Conservation (phyloP, 352 stramenopile species). For the Pythium insidiosum region DNA sequence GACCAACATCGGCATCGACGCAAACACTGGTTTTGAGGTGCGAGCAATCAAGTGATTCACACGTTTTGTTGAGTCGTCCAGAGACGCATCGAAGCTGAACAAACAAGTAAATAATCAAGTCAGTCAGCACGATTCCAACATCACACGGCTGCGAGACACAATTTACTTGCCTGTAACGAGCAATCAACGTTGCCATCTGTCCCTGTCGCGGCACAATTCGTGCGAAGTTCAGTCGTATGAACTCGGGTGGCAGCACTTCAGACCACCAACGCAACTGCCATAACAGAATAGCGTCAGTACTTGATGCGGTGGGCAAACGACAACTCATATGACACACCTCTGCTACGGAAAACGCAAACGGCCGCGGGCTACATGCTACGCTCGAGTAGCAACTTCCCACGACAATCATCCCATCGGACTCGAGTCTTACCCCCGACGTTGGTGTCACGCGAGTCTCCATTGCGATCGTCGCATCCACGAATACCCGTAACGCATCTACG, state of each 20-base stretch:
- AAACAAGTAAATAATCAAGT: constrained; percentile 1
- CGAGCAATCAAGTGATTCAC: neutral
- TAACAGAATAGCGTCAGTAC: neutral
- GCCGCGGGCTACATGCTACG: constrained; percentile 20
- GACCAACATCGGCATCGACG: neutral
- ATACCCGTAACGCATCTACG: constrained; percentile 3
- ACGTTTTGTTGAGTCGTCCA: neutral
- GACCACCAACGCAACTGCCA: constrained; percentile 20
- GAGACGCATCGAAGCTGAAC: constrained; percentile 10
- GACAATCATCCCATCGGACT: constrained; percentile 15
- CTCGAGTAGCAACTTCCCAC: constrained; percentile 33
- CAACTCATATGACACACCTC: constrained; percentile 33
- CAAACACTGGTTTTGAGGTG: neutral
- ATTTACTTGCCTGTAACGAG: constrained; percentile 10
- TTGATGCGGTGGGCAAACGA: no score
- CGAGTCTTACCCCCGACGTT: constrained; percentile 4
- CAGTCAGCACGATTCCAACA: neutral
- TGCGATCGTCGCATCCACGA: constrained; percentile 10
- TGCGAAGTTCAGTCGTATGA: constrained; percentile 14
- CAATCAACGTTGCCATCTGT: constrained; percentile 5
- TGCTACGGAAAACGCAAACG: constrained; percentile 35
- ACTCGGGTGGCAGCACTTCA: constrained; percentile 10
- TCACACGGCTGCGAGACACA: neutral
- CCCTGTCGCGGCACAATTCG: constrained; percentile 1
- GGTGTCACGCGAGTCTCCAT: constrained; percentile 4